phyloP scores from a whole-genome alignment of 164 flowering plant genomes.

The Macadamia tetraphylla region DNA sequence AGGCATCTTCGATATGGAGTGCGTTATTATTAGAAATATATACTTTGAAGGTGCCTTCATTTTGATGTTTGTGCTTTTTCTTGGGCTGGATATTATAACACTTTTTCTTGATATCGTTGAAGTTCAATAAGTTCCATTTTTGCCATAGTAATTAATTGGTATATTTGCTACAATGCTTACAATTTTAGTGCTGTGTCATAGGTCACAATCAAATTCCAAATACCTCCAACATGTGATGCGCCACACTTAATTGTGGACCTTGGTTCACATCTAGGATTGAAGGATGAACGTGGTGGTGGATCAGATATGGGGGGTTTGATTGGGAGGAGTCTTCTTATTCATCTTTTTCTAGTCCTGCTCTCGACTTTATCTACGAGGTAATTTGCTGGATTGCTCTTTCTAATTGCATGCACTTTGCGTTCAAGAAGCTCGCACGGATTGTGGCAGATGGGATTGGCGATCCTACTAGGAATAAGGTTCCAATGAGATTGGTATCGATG shows the following conservation, averaged over 20 bases:
- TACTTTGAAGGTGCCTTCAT: too few species aligned
- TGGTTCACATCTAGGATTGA: slow-evolving; percentile 67
- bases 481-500: slow-evolving; percentile 10
- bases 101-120: background rate
- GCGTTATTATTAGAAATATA: too few species aligned
- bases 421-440: slow-evolving; percentile 50
- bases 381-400: too few species aligned
- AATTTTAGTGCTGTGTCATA: slow-evolving; percentile 19
- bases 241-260: slow-evolving; percentile 68
- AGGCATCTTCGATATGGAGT: too few species aligned
- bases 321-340: too few species aligned
- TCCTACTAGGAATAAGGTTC: slow-evolving; percentile 47
- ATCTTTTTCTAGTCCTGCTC: too few species aligned
- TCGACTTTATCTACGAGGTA: background rate
- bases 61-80: background rate
- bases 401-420: slow-evolving; percentile 51
- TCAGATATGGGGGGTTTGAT: slow-evolving; percentile 45
- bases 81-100: background rate
- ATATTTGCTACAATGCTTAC: too few species aligned
- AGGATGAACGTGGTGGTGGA: slow-evolving; percentile 54
- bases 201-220: slow-evolving; percentile 78
- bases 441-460: slow-evolving; percentile 31
- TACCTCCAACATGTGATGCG: slow-evolving; percentile 68
- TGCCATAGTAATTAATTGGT: too few species aligned
- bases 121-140: background rate